phyloP scores from a whole-genome alignment of 306 rosid genomes.

The Citrullus colocynthis region DNA sequence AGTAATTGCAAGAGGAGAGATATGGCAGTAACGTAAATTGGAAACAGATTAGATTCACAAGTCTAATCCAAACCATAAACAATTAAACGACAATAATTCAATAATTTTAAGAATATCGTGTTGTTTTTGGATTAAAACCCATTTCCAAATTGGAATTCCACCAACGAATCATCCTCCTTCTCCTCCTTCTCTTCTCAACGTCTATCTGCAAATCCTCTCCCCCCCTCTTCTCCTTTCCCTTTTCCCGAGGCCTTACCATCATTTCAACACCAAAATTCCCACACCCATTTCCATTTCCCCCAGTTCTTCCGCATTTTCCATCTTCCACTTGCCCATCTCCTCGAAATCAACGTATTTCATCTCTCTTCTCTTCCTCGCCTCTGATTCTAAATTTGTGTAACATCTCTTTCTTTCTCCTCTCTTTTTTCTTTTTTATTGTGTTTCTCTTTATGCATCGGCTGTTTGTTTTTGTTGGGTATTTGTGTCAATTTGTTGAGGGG shows the following conservation, averaged over 20 bases:
- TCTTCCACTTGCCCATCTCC: background rate
- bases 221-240: background rate
- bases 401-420: background rate
- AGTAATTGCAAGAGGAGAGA: background rate
- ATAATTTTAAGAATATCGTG: background rate
- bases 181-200: background rate
- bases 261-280: background rate
- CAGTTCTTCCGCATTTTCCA: background rate
- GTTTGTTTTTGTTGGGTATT: background rate
- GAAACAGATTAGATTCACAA: background rate
- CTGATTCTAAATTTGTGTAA: background rate
- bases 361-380: background rate
- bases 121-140: background rate
- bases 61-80: background rate
- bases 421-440: background rate
- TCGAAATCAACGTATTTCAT: background rate
- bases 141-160: background rate
- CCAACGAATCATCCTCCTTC: background rate
- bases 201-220: background rate
- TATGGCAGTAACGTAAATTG: background rate
- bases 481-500: background rate
- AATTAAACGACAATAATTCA: conserved; percentile 1
- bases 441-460: background rate
- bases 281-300: background rate
- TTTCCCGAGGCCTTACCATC: background rate